Evolutionary conservation across 768 basidiomycete genomes (phyloP).

Genomic region (Rhodotorula diobovata): DNA sequence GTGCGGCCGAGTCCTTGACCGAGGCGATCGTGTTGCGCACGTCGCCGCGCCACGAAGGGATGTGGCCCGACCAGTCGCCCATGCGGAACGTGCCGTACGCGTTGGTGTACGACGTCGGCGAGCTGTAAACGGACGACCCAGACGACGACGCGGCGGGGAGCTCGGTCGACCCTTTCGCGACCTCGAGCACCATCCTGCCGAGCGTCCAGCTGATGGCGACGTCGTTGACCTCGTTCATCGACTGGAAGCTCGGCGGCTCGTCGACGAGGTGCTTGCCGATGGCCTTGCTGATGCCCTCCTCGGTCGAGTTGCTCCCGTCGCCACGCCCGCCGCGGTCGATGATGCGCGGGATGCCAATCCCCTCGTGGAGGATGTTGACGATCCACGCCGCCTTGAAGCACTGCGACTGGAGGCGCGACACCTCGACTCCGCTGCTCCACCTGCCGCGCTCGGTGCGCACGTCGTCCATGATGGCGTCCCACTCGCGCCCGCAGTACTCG

Average conservation of each 20-base stretch:
- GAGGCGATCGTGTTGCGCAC: slow-evolving; percentile 24
- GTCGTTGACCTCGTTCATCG: slow-evolving; percentile 81
- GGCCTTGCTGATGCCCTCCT: slow-evolving; percentile 70
- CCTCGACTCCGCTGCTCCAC: slow-evolving; percentile 69
- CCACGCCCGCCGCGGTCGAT: slow-evolving; percentile 72
- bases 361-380: slow-evolving; percentile 90
- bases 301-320: slow-evolving; percentile 48
- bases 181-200: slow-evolving; percentile 98
- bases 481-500: slow-evolving; percentile 72
- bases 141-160: slow-evolving; percentile 6
- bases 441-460: slow-evolving; percentile 55
- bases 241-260: slow-evolving; percentile 65
- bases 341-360: slow-evolving; percentile 87
- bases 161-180: slow-evolving; percentile 45
- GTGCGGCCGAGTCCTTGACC: slow-evolving; percentile 18
- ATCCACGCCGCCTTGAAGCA: slow-evolving; percentile 99
- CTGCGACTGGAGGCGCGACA: slow-evolving; percentile 86
- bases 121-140: background rate
- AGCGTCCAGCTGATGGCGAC: slow-evolving; percentile 97
- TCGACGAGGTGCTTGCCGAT: slow-evolving; percentile 68
- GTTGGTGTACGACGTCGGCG: background rate
- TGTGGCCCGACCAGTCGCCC: slow-evolving; percentile 29
- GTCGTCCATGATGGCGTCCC: slow-evolving; percentile 67
- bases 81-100: background rate
- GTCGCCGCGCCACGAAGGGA: slow-evolving; percentile 25